phyloP scores from a whole-genome alignment of 345 rosid species.

The Murraya koenigii region DNA sequence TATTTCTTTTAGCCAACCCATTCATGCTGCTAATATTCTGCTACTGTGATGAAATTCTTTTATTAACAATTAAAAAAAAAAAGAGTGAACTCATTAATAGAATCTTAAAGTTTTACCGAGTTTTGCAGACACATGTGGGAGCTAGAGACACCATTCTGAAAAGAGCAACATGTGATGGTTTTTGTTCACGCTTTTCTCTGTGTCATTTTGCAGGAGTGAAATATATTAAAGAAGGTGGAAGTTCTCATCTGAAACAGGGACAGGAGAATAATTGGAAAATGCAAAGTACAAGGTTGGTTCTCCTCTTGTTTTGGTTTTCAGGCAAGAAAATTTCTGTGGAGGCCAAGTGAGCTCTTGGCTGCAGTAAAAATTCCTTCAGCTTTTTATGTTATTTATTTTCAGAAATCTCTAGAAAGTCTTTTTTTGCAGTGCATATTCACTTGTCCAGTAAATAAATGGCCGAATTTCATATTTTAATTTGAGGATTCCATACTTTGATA shows the following conservation, averaged over 20 bases:
- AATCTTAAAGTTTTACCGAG: neutral
- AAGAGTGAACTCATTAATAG: neutral
- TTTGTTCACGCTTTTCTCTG: too few species aligned
- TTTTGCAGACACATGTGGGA: neutral
- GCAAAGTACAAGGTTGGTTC: conserved; percentile 65
- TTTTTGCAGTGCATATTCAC: neutral
- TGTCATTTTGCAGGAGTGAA: too few species aligned
- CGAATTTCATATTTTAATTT: too few species aligned
- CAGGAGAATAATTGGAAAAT: too few species aligned
- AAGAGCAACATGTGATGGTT: too few species aligned
- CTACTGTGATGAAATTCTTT: neutral
- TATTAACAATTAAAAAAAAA: neutral
- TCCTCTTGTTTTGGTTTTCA: conserved; percentile 1
- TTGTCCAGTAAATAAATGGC: neutral
- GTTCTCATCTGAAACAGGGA: too few species aligned
- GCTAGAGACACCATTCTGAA: conserved; percentile 1
- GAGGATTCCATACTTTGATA: too few species aligned
- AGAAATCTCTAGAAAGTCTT: neutral
- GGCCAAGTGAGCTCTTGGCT: neutral
- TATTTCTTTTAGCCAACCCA: neutral
- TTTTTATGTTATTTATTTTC: neutral
- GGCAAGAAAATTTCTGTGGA: neutral
- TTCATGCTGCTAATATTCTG: neutral
- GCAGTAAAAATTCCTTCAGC: neutral
- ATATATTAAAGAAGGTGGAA: too few species aligned